Conservation (phyloP, 768 basidiomycete species). For the Leccinum disarticulatum region DNA sequence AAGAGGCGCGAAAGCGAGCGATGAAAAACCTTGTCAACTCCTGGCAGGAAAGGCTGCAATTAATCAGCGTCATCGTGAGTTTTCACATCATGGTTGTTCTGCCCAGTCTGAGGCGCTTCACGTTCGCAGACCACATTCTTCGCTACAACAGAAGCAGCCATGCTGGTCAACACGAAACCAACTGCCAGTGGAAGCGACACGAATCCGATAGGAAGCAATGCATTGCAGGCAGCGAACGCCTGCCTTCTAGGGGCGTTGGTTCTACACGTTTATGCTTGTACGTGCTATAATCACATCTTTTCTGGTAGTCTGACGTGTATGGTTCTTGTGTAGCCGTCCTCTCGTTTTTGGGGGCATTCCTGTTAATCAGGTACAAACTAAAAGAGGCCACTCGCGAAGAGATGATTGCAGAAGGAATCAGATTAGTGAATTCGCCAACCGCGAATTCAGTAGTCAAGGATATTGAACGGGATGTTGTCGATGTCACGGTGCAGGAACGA, state of each 20-base stretch:
- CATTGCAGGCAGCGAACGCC: constrained; percentile 42
- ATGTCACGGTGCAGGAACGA: not conserved
- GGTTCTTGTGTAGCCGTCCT: constrained; percentile 33
- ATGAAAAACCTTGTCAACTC: constrained; percentile 53
- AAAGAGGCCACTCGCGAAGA: constrained; percentile 52
- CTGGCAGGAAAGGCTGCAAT: constrained; percentile 62
- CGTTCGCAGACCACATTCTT: constrained; percentile 57
- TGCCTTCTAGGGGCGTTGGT: constrained; percentile 52
- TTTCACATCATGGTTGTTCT: not conserved
- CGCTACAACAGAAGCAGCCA: constrained; percentile 54
- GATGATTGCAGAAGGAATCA: constrained; percentile 35
- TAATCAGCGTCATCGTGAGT: constrained; percentile 59
- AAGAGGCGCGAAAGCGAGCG: constrained; percentile 42
- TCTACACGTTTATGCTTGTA: constrained; percentile 53
- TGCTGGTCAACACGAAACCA: constrained; percentile 47
- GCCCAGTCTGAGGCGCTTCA: not conserved
- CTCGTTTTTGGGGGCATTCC: constrained; percentile 56
- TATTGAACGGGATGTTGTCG: constrained; percentile 10
- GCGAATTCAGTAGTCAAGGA: constrained; percentile 10
- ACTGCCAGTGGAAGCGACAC: constrained; percentile 19
- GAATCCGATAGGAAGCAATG: constrained; percentile 28
- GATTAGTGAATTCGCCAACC: constrained; percentile 25
- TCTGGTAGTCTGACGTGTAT: not conserved
- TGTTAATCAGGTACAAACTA: constrained; percentile 54
- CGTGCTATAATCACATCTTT: constrained; percentile 11